Evolutionary conservation across 495 filamentous ascomycete species (phyloP), one percentile per base, ranked within the genome.

Genomic region (Penicillium coffeae): DNA sequence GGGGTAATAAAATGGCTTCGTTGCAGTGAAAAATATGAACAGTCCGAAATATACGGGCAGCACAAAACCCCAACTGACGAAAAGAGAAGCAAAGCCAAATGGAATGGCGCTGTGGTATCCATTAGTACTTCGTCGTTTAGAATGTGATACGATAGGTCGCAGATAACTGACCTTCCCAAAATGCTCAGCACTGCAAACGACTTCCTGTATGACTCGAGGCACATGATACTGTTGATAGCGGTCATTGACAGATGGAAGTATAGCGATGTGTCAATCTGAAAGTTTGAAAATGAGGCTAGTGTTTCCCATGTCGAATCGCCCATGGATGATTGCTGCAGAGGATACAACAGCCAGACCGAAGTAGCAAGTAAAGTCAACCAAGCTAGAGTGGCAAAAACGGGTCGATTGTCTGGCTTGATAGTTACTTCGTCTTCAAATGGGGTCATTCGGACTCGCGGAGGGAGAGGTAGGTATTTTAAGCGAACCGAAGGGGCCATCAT

Each of bases 171-270:
- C 56, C 42, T 52, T 27, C 49, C 22, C 10, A 58, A 5, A 10
- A 40, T 43, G 1, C 38, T 30, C 19, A 52, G 30, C 5, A 21
- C 25, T 30, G 25, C 20, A 25, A 58, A 58, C 8, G 13, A 43
- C 12, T 8, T 12, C 2, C 59, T 47, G 32, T 56, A 48, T 8
- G 59, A 62, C 34, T 62, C 59, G n/a, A 62, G 6, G 21, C 32
- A 42, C 15, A 62, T 46, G 27, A 43, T 40, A 14, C 18, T 32
- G 13, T 14, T 44, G 14, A 46, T 21, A 19, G 36, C 38, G 10
- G 38, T 22, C 16, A 42, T 8, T 10, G 38, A 38, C 21, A 30
- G 25, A 4, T 30, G 25, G 30, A 46, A 2, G 19, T 34, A 16
- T n/a, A 22, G 9, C 43, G 35, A 37, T 18, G n/a, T 37, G 35